Conservation (phyloP, 2,329 filamentous ascomycete species). For the Botrytis cinerea region DNA sequence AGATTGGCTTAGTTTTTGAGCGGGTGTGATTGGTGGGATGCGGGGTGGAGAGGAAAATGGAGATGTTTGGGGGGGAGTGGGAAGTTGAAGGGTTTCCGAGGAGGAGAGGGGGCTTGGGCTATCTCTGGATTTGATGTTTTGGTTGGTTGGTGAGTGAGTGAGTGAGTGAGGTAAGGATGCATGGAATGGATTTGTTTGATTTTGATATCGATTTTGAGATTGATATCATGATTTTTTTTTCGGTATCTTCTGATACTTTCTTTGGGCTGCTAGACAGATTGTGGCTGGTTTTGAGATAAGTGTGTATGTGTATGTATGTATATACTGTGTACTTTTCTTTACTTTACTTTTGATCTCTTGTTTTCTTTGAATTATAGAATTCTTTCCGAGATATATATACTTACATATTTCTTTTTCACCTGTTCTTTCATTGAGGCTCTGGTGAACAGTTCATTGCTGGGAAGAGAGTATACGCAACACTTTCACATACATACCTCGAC, state of each 20-base stretch:
- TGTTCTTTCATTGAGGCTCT: background rate
- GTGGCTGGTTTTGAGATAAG: background rate
- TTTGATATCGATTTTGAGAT: no score
- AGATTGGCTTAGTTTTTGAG: background rate
- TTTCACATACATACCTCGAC: background rate
- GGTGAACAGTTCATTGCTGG: background rate
- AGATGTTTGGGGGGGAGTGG: background rate
- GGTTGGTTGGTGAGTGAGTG: background rate
- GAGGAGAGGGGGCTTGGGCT: background rate
- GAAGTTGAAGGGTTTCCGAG: slow-evolving; percentile 9
- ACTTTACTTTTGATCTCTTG: background rate
- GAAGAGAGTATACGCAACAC: background rate
- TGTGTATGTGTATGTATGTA: background rate
- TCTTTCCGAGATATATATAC: background rate
- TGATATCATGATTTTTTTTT: background rate
- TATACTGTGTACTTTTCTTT: background rate
- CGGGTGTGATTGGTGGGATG: background rate
- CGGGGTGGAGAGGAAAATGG: background rate
- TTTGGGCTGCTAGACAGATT: background rate
- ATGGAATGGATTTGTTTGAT: background rate
- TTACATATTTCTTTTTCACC: background rate
- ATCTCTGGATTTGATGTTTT: background rate
- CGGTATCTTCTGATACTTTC: background rate
- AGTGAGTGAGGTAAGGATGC: background rate
- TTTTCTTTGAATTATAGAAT: no score